These are phyloP conservation scores for Dryadomyces quercus-mongolicae DNA, from an alignment of 2,329 filamentous ascomycete species.

Conservation along the genomic window DNA sequence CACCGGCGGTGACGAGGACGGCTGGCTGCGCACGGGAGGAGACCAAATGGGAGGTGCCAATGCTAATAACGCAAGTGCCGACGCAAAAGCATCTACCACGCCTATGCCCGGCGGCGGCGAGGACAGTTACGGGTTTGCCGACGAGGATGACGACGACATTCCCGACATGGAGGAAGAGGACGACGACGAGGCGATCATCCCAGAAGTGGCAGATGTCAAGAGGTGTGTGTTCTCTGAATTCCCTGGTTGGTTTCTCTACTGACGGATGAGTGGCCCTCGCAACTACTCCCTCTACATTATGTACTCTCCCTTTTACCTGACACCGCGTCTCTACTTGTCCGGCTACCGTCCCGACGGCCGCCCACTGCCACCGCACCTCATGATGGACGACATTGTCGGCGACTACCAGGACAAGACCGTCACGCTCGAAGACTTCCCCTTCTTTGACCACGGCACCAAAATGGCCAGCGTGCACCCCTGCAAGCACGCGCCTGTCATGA, in stretches of 20 bases:
- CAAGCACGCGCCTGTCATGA: slow-evolving; percentile 97
- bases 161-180: slow-evolving; percentile 98
- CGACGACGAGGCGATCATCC: slow-evolving; percentile 91
- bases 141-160: slow-evolving; percentile 57
- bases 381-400: slow-evolving; percentile 28
- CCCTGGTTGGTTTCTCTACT: background rate
- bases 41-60: background rate
- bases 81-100: background rate
- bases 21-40: slow-evolving; percentile 83
- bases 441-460: slow-evolving; percentile 82
- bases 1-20: slow-evolving; percentile 55
- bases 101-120: slow-evolving; percentile 28
- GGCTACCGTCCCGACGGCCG: slow-evolving; percentile 73
- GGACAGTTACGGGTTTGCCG: slow-evolving; percentile 54
- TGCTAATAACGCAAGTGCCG: background rate
- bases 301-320: slow-evolving; percentile 94
- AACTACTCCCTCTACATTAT: slow-evolving; percentile 99
- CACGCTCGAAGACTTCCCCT: slow-evolving; percentile 93
- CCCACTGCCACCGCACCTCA: slow-evolving; percentile 21
- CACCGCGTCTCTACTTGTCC: slow-evolving; percentile 86
- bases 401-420: slow-evolving; percentile 64
- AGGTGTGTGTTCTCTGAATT: slow-evolving; percentile 22
- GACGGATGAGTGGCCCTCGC: slow-evolving; percentile 52
- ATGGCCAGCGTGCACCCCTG: slow-evolving; percentile 96
- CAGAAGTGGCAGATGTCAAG: slow-evolving; percentile 44